A percentile compares a stretch with the other conserved stretches of the same genome.
Evolutionary conservation across 2,329 filamentous ascomycete genomes (phyloP).

Genomic region (Fusarium tuaranense): DNA sequence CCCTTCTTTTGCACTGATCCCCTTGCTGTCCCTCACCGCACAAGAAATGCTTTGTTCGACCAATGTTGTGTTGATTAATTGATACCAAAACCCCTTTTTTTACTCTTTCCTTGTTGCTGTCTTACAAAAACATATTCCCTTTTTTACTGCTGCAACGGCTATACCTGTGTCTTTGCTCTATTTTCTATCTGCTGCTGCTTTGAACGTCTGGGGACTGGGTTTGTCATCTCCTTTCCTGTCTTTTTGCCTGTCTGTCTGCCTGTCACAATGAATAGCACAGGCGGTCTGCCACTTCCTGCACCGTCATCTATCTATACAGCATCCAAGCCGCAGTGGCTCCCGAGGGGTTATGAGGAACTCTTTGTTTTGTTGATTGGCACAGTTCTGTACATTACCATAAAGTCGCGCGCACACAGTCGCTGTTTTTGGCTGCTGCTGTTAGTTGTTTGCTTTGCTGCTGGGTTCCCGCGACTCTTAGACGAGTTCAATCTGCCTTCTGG

Average conservation of each 20-base stretch:
- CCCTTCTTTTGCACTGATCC: constrained; percentile 6
- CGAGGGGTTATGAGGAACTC: constrained; percentile 54
- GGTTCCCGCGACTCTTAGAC: constrained; percentile 50
- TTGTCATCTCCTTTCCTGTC: constrained; percentile 43
- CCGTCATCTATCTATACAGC: constrained; percentile 42
- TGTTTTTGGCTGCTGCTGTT: constrained; percentile 48
- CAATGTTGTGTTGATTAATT: constrained; percentile 52
- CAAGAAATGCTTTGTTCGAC: constrained; percentile 39
- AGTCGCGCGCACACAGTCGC: constrained; percentile 57
- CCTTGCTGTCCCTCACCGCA: constrained; percentile 34
- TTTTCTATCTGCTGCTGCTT: constrained; percentile 15
- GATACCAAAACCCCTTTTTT: constrained; percentile 49
- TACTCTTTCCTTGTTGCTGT: constrained; percentile 31
- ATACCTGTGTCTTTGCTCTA: constrained; percentile 41
- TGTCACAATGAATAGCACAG: constrained; percentile 36
- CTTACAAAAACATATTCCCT: constrained; percentile 38
- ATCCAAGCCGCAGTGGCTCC: constrained; percentile 46
- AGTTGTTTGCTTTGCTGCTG: constrained; percentile 50
- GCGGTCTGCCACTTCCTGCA: constrained; percentile 43
- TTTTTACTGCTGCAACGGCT: constrained; percentile 29
- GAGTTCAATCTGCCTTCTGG: constrained; percentile 51
- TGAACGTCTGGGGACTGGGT: constrained; percentile 41
- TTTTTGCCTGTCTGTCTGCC: constrained; percentile 24
- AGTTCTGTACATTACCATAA: constrained; percentile 68
- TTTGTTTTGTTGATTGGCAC: constrained; percentile 50